Percentiles rank a stretch among this genome's conserved stretches.
Evolutionary conservation across 768 basidiomycete genomes (phyloP).

Genomic region (Myochromella boudieri): DNA sequence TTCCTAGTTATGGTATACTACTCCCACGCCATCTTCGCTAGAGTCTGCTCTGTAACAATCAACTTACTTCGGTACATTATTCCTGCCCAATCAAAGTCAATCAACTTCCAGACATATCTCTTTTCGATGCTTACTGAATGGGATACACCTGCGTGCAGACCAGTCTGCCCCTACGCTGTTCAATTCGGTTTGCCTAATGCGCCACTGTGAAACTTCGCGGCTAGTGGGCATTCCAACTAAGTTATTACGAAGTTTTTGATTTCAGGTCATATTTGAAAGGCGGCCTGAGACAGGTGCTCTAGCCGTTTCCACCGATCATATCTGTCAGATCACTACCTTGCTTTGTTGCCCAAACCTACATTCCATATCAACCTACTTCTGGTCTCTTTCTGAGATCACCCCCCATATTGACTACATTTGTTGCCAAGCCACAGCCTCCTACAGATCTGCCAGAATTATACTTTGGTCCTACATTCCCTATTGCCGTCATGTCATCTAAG

Average conservation of each 20-base stretch:
- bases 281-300: too few species aligned
- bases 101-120: too few species aligned
- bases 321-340: conserved; percentile 48
- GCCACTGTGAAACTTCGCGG: conserved; percentile 37
- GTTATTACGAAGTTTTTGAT: too few species aligned
- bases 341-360: conserved; percentile 64
- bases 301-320: conserved; percentile 59
- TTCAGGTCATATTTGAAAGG: too few species aligned
- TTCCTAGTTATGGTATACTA: too few species aligned
- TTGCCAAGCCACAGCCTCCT: conserved; percentile 29
- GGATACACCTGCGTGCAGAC: conserved; percentile 50
- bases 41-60: conserved; percentile 42
- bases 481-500: conserved; percentile 46
- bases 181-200: conserved; percentile 33
- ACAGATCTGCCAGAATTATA: conserved; percentile 49
- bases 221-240: conserved; percentile 31
- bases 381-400: conserved; percentile 64
- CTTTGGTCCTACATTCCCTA: conserved; percentile 63
- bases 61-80: too few species aligned
- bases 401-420: conserved; percentile 39
- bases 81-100: too few species aligned
- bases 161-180: conserved; percentile 32
- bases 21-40: conserved; percentile 37
- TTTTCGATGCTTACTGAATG: conserved; percentile 42
- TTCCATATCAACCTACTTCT: conserved; percentile 64